Percentiles rank a stretch among this genome's conserved stretches.
phyloP scores from a whole-genome alignment of 1,284 basidiomycete genomes.

The Meira miltonrushii region DNA sequence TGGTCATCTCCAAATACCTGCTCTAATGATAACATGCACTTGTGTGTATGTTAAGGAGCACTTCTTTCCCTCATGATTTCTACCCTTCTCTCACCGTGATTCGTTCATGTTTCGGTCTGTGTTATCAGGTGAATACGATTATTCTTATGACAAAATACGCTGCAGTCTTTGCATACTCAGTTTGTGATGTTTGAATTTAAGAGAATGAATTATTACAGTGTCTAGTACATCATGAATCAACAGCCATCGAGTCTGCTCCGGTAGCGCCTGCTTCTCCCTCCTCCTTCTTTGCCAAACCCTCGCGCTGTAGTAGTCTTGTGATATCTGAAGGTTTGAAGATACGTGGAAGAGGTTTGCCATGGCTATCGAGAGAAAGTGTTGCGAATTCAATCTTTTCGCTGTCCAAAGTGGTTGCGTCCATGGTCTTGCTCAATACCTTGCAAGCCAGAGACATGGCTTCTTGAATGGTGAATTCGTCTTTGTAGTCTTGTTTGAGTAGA shows the following conservation, averaged over 20 bases:
- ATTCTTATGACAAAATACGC: no score
- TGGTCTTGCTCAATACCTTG: slow-evolving; percentile 96
- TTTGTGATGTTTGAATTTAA: no score
- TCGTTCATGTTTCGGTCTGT: no score
- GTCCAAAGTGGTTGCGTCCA: slow-evolving; percentile 94
- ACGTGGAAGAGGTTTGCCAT: slow-evolving; percentile 78
- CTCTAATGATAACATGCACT: no score
- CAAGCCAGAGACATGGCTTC: slow-evolving; percentile 82
- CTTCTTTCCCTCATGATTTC: no score
- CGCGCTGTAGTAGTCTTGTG: slow-evolving; percentile 71
- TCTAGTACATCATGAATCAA: slow-evolving; percentile 6
- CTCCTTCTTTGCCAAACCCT: slow-evolving; percentile 65
- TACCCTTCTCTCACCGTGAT: no score
- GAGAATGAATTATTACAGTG: no score
- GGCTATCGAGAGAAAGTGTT: slow-evolving; percentile 72
- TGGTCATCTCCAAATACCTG: neutral
- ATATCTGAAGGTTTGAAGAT: slow-evolving; percentile 89
- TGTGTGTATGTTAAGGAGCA: no score
- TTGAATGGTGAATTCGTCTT: slow-evolving; percentile 69
- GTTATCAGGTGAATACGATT: no score
- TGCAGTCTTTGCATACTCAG: no score
- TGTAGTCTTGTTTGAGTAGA: slow-evolving; percentile 96
- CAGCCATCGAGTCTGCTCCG: slow-evolving; percentile 7
- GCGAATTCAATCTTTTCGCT: slow-evolving; percentile 72
- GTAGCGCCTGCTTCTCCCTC: slow-evolving; percentile 8